Evolutionary conservation across 306 rosid species (phyloP).

Genomic region (Vigna reflexopilosa): DNA sequence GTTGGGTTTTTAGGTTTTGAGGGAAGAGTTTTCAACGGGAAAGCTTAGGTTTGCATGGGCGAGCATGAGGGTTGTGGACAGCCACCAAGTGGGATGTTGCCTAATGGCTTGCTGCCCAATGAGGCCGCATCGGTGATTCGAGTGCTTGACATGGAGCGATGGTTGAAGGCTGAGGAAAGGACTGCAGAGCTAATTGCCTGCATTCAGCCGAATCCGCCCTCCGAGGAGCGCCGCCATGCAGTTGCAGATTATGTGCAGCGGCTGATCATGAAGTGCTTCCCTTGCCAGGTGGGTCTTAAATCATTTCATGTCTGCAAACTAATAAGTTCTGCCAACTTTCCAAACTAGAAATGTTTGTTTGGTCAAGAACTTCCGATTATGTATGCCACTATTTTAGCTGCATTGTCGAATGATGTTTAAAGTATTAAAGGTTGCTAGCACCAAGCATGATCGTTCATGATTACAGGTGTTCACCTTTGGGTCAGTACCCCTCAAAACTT

Average conservation of each 20-base stretch:
- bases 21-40: slow-evolving; percentile 32
- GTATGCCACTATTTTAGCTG: slow-evolving; percentile 14
- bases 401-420: background rate
- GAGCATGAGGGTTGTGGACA: slow-evolving; percentile 73
- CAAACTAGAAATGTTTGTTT: background rate
- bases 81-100: slow-evolving; percentile 77
- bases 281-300: slow-evolving; percentile 67
- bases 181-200: slow-evolving; percentile 73
- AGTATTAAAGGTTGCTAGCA: background rate
- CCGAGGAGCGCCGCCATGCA: slow-evolving; percentile 70
- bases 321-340: background rate
- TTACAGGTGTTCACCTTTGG: slow-evolving; percentile 86
- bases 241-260: slow-evolving; percentile 79
- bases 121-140: slow-evolving; percentile 75
- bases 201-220: slow-evolving; percentile 87
- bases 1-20: slow-evolving; percentile 32
- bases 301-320: background rate
- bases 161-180: slow-evolving; percentile 82
- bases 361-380: background rate
- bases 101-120: slow-evolving; percentile 74
- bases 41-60: slow-evolving; percentile 75
- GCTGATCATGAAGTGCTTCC: slow-evolving; percentile 71
- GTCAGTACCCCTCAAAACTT: slow-evolving; percentile 90
- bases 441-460: background rate
- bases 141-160: slow-evolving; percentile 68